Evolutionary conservation across 2,329 filamentous ascomycete species (phyloP).

Genomic region (Botrytis porri): DNA sequence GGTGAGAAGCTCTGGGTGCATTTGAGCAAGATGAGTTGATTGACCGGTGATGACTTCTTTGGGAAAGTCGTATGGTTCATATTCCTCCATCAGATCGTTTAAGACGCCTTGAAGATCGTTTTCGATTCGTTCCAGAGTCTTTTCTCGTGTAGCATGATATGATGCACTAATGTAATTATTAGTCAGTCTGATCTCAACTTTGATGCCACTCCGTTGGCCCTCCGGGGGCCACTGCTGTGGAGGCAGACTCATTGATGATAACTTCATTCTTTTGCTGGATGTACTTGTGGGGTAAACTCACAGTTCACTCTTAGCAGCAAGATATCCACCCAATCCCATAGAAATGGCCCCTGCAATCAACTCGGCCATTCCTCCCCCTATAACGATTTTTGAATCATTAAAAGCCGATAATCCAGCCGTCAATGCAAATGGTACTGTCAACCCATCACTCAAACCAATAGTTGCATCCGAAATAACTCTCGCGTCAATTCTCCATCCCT

Average conservation of each 20-base stretch:
- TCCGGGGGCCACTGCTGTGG: not conserved
- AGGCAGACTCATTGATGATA: not conserved
- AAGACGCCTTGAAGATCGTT: conserved; percentile 32
- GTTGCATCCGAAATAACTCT: conserved; percentile 51
- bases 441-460: conserved; percentile 59
- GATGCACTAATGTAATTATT: conserved; percentile 33
- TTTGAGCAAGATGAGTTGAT: conserved; percentile 37
- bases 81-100: conserved; percentile 38
- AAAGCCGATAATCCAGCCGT: conserved; percentile 54
- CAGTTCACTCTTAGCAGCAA: conserved; percentile 51
- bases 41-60: conserved; percentile 37
- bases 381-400: conserved; percentile 50
- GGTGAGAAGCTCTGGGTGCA: conserved; percentile 34
- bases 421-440: conserved; percentile 62
- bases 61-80: conserved; percentile 38
- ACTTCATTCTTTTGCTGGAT: not conserved
- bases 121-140: conserved; percentile 32
- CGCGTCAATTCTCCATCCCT: conserved; percentile 35
- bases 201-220: not conserved
- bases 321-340: conserved; percentile 60
- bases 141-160: conserved; percentile 33
- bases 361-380: conserved; percentile 60
- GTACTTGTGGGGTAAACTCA: conserved; percentile 26
- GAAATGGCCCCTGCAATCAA: conserved; percentile 59
- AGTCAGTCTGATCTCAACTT: conserved; percentile 20